Percentiles rank a stretch among this genome's conserved stretches.
Evolutionary conservation across 805 yeast species (phyloP).

Genomic region (Sungouiozyma intestinalis): DNA sequence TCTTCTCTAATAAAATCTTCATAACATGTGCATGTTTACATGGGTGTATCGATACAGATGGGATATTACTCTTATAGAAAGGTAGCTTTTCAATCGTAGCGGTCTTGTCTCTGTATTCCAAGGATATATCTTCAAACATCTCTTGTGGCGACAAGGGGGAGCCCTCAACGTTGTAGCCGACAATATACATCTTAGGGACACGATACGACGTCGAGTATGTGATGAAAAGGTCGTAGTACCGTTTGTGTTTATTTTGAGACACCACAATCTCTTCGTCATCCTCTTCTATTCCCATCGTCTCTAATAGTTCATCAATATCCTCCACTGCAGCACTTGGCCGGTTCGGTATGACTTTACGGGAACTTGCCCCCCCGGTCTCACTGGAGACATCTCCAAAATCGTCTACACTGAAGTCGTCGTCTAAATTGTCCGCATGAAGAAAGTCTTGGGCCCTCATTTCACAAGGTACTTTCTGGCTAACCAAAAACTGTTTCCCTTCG

Average conservation of each 20-base stretch:
- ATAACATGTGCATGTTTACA: conserved; percentile 92
- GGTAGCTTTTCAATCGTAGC: conserved; percentile 94
- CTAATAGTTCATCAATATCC: conserved; percentile 22
- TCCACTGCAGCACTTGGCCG: conserved; percentile 4
- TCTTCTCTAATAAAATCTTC: conserved; percentile 73
- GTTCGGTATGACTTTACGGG: conserved; percentile 7
- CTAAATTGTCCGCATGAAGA: conserved; percentile 34
- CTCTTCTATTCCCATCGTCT: conserved; percentile 25
- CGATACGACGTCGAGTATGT: conserved; percentile 90
- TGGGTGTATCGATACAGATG: conserved; percentile 84
- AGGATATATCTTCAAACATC: conserved; percentile 90
- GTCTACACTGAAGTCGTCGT: conserved; percentile 23
- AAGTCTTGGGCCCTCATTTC: conserved; percentile 54
- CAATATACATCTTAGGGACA: conserved; percentile 88
- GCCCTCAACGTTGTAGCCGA: conserved; percentile 78
- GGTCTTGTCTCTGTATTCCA: conserved; percentile 89
- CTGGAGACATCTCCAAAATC: conserved; percentile 39
- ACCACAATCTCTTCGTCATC: conserved; percentile 32
- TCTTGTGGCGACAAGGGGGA: conserved; percentile 75
- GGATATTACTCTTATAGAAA: conserved; percentile 52
- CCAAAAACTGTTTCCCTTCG: conserved; percentile 71
- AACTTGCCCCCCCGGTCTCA: conserved; percentile 4
- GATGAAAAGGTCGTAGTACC: conserved; percentile 82
- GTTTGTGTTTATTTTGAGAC: conserved; percentile 31
- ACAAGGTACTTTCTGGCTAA: conserved; percentile 85